Base-by-base conservation (phyloP, 2,329 filamentous ascomycete species). In the Drechslerella stenobrocha region DNA sequence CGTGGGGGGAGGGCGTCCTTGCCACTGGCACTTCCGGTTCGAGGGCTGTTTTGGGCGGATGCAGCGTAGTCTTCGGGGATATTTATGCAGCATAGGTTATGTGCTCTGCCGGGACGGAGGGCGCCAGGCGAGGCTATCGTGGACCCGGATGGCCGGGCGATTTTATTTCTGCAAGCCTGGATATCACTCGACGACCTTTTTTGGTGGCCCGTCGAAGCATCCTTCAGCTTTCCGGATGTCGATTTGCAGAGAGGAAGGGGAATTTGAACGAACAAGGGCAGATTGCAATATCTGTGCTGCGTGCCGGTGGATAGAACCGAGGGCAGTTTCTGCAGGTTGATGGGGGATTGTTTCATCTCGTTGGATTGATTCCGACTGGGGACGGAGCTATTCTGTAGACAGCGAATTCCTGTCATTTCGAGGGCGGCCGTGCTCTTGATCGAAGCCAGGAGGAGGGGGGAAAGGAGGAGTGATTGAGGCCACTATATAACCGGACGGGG, bases 11-110 rank as follows among this genome's bases (percentile, higher is more conserved):
- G 52, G 52, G 51, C 22, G 30, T 30, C 26, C 42, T 66, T 48
- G 42, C 45, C 34, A 45, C 37, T 15, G 48, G 53, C 24, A 18
- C 57, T 58, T 59, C 61, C 53, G 61, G 22, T 58, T 59, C 50
- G 52, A 65, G 48, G 37, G 40, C 52, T 13, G 18, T 53, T 59
- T 66, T 53, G 52, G 34, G 61, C 48, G 53, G 61, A 53, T 66
- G 52, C 61, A 66, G 53, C 53, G 53, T 66, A 42, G 37, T 52
- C 13, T 22, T 45, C 13, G 42, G 18, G 13, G n/a, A n/a, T n/a
- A n/a, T n/a, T n/a, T n/a, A n/a, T n/a, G n/a, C n/a, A n/a, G n/a
- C n/a, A 30, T 30, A 30, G 5, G 5, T 30, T 30, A 5, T 30
- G 28, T 30, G n/a, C 28, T 30, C 5, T 30, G 28, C 28, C 28